Conservation (phyloP, 2,329 filamentous ascomycete genomes). For the Grosmannia serpens region DNA sequence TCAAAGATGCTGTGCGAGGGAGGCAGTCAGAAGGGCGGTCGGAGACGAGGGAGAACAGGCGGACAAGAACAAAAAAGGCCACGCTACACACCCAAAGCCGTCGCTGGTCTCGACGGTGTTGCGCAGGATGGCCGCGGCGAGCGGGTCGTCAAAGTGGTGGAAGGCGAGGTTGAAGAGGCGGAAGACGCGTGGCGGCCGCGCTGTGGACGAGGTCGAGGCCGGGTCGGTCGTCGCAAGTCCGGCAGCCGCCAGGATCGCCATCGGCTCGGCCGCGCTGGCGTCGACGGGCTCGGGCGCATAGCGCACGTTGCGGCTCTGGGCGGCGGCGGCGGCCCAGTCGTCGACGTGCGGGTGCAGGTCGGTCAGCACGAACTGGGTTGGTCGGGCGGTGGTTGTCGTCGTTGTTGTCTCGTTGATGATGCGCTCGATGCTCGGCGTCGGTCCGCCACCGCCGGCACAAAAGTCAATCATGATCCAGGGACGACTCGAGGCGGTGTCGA, state of each 20-base stretch:
- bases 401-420: slow-evolving; percentile 36
- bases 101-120: slow-evolving; percentile 54
- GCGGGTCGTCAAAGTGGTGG: slow-evolving; percentile 60
- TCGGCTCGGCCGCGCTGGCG: slow-evolving; percentile 46
- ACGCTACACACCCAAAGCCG: slow-evolving; percentile 41
- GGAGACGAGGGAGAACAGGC: not conserved
- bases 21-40: no score
- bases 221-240: not conserved
- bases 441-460: slow-evolving; percentile 63
- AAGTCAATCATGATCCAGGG: slow-evolving; percentile 60
- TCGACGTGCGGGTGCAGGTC: slow-evolving; percentile 53
- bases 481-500: no score
- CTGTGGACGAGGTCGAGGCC: no score
- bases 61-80: not conserved
- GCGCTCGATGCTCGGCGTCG: slow-evolving; percentile 52
- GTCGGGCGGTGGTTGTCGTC: not conserved
- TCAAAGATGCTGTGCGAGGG: slow-evolving; percentile 48
- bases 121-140: slow-evolving; percentile 48
- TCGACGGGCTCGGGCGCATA: slow-evolving; percentile 53
- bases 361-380: slow-evolving; percentile 47
- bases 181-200: slow-evolving; percentile 30
- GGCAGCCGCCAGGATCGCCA: slow-evolving; percentile 25
- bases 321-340: slow-evolving; percentile 44
- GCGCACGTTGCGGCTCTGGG: slow-evolving; percentile 40
- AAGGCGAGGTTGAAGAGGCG: slow-evolving; percentile 64